phyloP scores from a whole-genome alignment of 108 stramenopile genomes.

The Skeletonema tropicum region DNA sequence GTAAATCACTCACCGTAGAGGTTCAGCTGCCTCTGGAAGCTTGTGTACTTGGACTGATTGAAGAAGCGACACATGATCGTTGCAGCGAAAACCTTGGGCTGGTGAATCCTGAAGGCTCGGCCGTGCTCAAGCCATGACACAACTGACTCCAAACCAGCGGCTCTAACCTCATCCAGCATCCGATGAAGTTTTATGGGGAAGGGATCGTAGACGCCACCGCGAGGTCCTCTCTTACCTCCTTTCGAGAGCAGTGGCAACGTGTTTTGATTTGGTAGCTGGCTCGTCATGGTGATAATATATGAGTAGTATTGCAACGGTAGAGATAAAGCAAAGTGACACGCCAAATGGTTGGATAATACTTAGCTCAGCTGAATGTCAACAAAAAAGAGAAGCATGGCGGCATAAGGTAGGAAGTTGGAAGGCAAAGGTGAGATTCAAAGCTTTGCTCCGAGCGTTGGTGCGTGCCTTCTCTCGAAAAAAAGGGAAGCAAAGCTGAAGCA shows the following conservation, averaged over 20 bases:
- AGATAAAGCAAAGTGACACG: no score
- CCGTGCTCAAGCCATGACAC: constrained; percentile 85
- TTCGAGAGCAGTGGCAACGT: neutral
- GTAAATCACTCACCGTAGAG: constrained; percentile 54
- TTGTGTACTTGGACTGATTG: constrained; percentile 57
- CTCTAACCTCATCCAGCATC: constrained; percentile 65
- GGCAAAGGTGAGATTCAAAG: no score
- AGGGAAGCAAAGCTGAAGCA: no score
- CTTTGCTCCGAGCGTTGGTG: no score
- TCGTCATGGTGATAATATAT: neutral
- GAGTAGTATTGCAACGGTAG: no score
- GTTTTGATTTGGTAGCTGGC: neutral
- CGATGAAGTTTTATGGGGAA: constrained; percentile 76
- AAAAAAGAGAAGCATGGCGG: no score
- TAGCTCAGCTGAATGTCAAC: no score
- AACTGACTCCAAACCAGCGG: constrained; percentile 57
- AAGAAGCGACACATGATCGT: constrained; percentile 84
- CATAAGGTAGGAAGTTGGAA: no score
- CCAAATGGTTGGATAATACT: no score
- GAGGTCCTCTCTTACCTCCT: constrained; percentile 36
- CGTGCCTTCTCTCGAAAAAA: no score
- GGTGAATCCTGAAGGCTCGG: constrained; percentile 77
- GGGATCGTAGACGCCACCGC: constrained; percentile 63
- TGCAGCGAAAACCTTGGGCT: constrained; percentile 68
- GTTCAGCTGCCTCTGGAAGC: constrained; percentile 78